Base-by-base conservation (phyloP, 768 basidiomycete genomes). In the Daedalea quercina region DNA sequence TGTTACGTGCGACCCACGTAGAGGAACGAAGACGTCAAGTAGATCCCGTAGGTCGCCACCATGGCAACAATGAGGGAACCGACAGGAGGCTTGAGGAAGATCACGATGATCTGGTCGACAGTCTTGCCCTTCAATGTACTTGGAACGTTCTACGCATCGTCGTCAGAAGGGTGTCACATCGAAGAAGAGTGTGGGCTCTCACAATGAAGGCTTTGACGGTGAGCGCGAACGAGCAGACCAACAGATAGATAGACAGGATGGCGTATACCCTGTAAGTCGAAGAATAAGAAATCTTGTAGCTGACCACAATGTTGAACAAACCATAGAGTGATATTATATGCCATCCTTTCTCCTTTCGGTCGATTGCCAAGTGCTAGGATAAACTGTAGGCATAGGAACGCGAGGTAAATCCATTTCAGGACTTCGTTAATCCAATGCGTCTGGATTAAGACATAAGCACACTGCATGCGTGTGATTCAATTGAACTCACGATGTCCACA, bases 1-100 rank as follows among this genome's bases (percentile, higher is more conserved):
- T 43, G 9, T 44, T 42, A 3, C 24, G 9, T 43, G 13, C 1
- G 25, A 74, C 89, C 73, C 57, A 91, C 89, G 61, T 90, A 94
- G 63, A 93, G 81, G 69, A 92, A 78, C 0, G 90, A 94, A 2
- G 91, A 80, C 22, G 85, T 63, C 58, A 93, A 76, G 73, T 94
- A 94, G 54, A 94, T 91, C 56, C 91, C 94, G 60, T 90, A 91
- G 1, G 92, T 94, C 3, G 90, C 90, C 51, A 89, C 70, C 74
- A 94, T 83, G 8, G 93, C 93, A 24, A 90, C 93, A 44, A 94
- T 82, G 52, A 94, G 68, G 22, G 89, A 77, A 53, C 89, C 90
- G 45, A 89, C 80, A 1, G 90, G 85, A 15, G 88, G 85, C 40
- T 71, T 75, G 64, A 96, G 82, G 69, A 92, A 84, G 2, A 76